These are phyloP conservation scores for Agapanthus africanus DNA, from an alignment of 106 monocot species.

Conservation along the genomic window DNA sequence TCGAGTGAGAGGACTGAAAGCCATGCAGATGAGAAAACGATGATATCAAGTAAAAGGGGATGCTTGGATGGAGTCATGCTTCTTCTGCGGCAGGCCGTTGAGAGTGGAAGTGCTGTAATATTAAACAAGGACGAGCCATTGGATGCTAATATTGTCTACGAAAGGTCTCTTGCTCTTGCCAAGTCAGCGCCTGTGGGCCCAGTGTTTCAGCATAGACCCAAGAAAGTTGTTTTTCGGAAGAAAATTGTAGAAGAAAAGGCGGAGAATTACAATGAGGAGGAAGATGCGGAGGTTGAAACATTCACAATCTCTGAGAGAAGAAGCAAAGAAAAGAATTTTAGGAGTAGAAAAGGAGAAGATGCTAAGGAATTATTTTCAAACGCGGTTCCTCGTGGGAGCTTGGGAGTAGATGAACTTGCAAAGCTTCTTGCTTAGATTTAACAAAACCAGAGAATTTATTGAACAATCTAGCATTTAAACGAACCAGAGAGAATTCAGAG, in stretches of 20 bases:
- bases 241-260: constrained; percentile 9
- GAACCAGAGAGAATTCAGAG: too few relatives aligned
- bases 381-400: constrained; percentile 57
- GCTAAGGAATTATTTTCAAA: constrained; percentile 12
- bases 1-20: background rate
- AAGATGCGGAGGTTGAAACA: constrained; percentile 27
- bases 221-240: constrained; percentile 21
- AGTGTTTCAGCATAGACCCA: constrained; percentile 29
- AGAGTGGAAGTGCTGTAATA: constrained; percentile 57
- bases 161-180: constrained; percentile 63
- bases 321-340: constrained; percentile 12
- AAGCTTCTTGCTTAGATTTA: constrained; percentile 60
- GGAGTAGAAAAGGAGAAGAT: constrained; percentile 21
- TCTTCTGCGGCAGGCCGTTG: constrained; percentile 65
- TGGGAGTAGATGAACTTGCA: constrained; percentile 87
- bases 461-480: too few relatives aligned
- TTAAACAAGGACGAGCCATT: constrained; percentile 35
- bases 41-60: constrained; percentile 6
- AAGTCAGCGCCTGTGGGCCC: constrained; percentile 60
- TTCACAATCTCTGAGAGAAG: constrained; percentile 10
- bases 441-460: too few relatives aligned
- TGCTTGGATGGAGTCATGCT: constrained; percentile 47
- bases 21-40: background rate
- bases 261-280: constrained; percentile 12
- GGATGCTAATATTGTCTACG: constrained; percentile 59